Evolutionary conservation across 306 rosid genomes (phyloP).

Genomic region (Biancaea sappan): DNA sequence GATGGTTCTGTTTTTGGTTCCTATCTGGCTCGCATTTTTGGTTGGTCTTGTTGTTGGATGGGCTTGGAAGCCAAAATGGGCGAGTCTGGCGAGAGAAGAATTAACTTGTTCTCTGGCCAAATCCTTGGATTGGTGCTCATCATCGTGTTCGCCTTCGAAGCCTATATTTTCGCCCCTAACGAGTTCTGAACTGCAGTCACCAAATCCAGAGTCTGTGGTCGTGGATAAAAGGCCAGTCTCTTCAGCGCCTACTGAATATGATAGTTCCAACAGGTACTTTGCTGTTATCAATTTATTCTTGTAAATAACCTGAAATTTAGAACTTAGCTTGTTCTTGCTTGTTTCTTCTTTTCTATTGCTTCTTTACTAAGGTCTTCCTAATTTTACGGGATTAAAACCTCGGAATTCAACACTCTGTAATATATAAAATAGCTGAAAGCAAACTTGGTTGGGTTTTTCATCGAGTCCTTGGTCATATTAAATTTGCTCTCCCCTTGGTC

Average conservation of each 20-base stretch:
- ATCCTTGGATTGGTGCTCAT: constrained; percentile 37
- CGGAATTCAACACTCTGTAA: not conserved
- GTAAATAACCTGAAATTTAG: not conserved
- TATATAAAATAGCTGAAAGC: not conserved
- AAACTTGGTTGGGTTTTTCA: not conserved
- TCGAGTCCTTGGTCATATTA: not conserved
- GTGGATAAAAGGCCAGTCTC: constrained; percentile 6
- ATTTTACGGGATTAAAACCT: not conserved
- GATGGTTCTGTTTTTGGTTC: constrained; percentile 36
- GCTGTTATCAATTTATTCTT: not conserved
- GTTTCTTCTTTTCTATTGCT: not conserved
- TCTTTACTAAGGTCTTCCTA: not conserved
- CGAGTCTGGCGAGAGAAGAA: constrained; percentile 40
- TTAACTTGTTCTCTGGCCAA: constrained; percentile 37
- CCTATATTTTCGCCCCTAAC: not conserved
- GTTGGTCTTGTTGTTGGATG: constrained; percentile 51
- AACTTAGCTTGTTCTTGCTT: not conserved
- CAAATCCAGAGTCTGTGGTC: constrained; percentile 3
- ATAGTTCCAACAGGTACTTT: constrained; percentile 37
- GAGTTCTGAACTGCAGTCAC: constrained; percentile 11
- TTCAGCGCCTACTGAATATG: constrained; percentile 24
- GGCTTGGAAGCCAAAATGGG: constrained; percentile 64
- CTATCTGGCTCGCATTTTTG: constrained; percentile 44
- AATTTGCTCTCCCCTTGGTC: not conserved
- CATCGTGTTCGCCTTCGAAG: not conserved